Conservation (phyloP, 176 grass and related monocot genomes). For the Avena eriantha region DNA sequence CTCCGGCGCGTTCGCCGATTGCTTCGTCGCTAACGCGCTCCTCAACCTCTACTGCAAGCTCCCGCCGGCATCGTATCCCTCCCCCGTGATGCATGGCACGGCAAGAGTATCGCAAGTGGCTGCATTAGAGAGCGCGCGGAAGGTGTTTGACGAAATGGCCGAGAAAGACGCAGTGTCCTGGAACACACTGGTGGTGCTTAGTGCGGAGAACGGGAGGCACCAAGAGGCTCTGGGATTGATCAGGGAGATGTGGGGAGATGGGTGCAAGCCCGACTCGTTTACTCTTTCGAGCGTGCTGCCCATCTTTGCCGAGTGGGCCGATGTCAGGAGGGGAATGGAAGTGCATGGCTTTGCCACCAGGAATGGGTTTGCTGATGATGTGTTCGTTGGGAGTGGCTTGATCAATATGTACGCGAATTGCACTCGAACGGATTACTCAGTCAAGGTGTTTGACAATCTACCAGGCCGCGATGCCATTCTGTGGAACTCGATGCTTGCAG, state of each 20-base stretch:
- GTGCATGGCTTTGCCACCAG: constrained; percentile 63
- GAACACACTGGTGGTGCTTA: constrained; percentile 61
- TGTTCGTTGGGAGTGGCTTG: constrained; percentile 69
- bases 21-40: constrained; percentile 65
- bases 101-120: not conserved
- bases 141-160: constrained; percentile 74
- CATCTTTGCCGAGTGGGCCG: constrained; percentile 60
- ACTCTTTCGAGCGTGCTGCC: constrained; percentile 67
- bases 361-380: constrained; percentile 50
- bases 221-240: constrained; percentile 48
- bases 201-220: constrained; percentile 52
- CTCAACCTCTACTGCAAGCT: constrained; percentile 80
- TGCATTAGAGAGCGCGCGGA: constrained; percentile 31
- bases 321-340: constrained; percentile 63
- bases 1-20: constrained; percentile 56
- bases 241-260: constrained; percentile 59
- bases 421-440: constrained; percentile 51
- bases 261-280: constrained; percentile 63
- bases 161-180: constrained; percentile 65
- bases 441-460: constrained; percentile 56
- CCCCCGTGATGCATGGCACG: not conserved
- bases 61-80: not conserved
- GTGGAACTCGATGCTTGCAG: constrained; percentile 72
- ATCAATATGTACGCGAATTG: constrained; percentile 78
- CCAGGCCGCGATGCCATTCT: constrained; percentile 49